phyloP scores from a whole-genome alignment of 164 flowering plant genomes.

The Echeveria elegans region DNA sequence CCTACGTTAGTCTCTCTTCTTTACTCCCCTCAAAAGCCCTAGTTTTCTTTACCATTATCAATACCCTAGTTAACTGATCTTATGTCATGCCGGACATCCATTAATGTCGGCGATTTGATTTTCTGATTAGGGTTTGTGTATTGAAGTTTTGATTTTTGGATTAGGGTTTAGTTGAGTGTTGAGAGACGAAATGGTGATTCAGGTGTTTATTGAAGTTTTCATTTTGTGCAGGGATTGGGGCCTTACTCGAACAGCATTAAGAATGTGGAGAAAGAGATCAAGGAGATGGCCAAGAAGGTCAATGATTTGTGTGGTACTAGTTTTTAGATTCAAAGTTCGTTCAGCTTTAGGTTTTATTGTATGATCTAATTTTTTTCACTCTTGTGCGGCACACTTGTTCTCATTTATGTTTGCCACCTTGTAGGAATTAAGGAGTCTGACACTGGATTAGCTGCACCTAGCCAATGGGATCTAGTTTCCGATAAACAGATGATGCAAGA shows the following conservation, averaged over 20 bases:
- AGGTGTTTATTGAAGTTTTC: not conserved
- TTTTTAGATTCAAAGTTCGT: too few relatives aligned
- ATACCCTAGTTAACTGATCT: not conserved
- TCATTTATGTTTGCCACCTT: not conserved
- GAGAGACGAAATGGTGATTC: too few relatives aligned
- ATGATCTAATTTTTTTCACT: too few relatives aligned
- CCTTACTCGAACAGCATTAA: constrained; percentile 76
- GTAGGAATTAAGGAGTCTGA: constrained; percentile 96
- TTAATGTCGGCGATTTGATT: not conserved
- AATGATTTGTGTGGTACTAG: constrained; percentile 81
- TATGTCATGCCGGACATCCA: too few relatives aligned
- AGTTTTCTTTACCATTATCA: not conserved
- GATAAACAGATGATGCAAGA: constrained; percentile 99
- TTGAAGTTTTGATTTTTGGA: not conserved
- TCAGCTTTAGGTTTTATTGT: not conserved
- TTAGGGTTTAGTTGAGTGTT: not conserved
- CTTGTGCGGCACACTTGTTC: too few relatives aligned
- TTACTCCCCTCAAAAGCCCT: not conserved
- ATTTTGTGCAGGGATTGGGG: constrained; percentile 65
- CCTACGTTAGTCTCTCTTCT: constrained; percentile 31
- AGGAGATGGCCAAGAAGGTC: constrained; percentile 82
- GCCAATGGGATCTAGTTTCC: constrained; percentile 98
- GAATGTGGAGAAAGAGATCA: constrained; percentile 82
- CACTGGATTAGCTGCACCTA: constrained; percentile 94
- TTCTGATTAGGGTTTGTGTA: not conserved